phyloP scores from a whole-genome alignment of 306 rosid genomes.

The Rosa lucieae region DNA sequence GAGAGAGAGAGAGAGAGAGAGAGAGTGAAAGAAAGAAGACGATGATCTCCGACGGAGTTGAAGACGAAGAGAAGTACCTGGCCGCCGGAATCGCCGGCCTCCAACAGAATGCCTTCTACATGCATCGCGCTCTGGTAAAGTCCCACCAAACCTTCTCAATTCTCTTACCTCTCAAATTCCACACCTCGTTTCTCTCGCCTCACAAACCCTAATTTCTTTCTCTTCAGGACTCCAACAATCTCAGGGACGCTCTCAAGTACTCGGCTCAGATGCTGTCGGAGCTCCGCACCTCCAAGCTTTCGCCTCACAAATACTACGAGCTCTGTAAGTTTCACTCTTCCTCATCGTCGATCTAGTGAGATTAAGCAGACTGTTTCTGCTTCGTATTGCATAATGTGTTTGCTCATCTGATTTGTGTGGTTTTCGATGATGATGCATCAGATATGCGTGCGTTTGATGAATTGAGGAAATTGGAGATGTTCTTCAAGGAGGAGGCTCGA shows the following conservation, averaged over 20 bases:
- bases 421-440: conserved; percentile 32
- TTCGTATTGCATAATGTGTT: neutral
- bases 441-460: conserved; percentile 99
- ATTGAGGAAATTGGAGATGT: conserved; percentile 88
- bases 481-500: conserved; percentile 96
- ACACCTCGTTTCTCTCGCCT: conserved; percentile 1
- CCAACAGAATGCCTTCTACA: conserved; percentile 92
- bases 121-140: conserved; percentile 96
- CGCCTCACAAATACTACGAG: conserved; percentile 94
- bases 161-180: neutral
- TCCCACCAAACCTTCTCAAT: conserved; percentile 17
- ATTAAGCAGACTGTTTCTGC: conserved; percentile 21
- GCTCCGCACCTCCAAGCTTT: conserved; percentile 93
- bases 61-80: conserved; percentile 91
- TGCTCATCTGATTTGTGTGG: conserved; percentile 16
- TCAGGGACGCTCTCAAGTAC: conserved; percentile 88
- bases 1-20: neutral
- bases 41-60: conserved; percentile 79
- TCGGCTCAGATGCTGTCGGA: conserved; percentile 99
- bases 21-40: conserved; percentile 23
- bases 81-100: conserved; percentile 98
- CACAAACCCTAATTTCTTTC: conserved; percentile 23
- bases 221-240: conserved; percentile 86
- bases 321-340: conserved; percentile 59
- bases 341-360: conserved; percentile 36